Conservation (phyloP, 148 eudicot genomes). For the Rhododendron kiyosumense region DNA sequence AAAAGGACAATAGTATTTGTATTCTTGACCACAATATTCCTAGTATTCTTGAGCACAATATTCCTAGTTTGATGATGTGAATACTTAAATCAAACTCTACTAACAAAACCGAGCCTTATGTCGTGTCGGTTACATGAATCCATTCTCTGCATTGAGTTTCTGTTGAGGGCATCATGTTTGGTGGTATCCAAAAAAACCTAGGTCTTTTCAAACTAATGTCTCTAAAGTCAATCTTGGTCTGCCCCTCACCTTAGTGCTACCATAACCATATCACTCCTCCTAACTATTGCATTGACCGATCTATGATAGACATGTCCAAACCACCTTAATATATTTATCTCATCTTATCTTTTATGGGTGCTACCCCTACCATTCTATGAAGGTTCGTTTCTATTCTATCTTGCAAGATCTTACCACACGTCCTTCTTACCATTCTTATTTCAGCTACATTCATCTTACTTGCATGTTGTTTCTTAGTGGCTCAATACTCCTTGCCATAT, state of each 20-base stretch:
- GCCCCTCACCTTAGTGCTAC: not conserved
- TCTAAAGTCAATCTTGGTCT: not conserved
- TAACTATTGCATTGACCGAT: not conserved
- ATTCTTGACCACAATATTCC: too few relatives aligned
- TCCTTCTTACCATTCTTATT: not conserved
- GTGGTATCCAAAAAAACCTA: too few relatives aligned
- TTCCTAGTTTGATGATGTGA: too few relatives aligned
- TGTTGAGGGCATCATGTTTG: too few relatives aligned
- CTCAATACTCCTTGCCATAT: not conserved
- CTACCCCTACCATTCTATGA: not conserved
- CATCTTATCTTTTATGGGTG: not conserved
- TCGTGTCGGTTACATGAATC: too few relatives aligned
- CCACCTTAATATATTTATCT: not conserved
- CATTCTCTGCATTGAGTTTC: too few relatives aligned
- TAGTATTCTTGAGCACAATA: too few relatives aligned
- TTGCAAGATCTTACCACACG: not conserved
- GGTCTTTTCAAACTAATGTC: too few relatives aligned
- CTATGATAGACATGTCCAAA: not conserved
- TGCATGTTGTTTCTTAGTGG: not conserved
- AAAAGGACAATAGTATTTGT: too few relatives aligned
- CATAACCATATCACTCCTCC: not conserved
- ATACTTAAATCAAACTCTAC: too few relatives aligned
- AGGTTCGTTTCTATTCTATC: not conserved
- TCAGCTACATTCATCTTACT: not conserved
- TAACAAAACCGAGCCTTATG: too few relatives aligned